Evolutionary conservation across 148 eudicot genomes (phyloP).

Genomic region (Rhododendron williamsianum): DNA sequence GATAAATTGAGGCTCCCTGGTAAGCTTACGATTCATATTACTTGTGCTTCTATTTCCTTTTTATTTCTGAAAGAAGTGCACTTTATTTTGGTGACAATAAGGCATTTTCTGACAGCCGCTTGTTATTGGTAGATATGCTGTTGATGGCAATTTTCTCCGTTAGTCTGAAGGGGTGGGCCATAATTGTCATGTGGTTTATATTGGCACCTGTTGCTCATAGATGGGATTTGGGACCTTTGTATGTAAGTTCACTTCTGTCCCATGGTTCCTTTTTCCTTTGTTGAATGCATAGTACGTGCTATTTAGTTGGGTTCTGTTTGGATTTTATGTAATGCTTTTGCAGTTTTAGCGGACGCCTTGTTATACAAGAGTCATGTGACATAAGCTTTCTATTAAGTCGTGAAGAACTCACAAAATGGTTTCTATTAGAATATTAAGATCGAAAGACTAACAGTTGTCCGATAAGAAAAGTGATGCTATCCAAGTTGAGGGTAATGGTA

Average conservation of each 20-base stretch:
- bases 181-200: slow-evolving; percentile 69
- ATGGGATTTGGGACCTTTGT: slow-evolving; percentile 84
- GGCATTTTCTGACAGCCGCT: slow-evolving; percentile 13
- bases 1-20: slow-evolving; percentile 76
- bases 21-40: slow-evolving; percentile 27
- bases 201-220: slow-evolving; percentile 87
- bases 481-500: not conserved
- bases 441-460: not conserved
- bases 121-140: slow-evolving; percentile 58
- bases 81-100: not conserved
- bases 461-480: not conserved
- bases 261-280: slow-evolving; percentile 1
- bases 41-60: not conserved
- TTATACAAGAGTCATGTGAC: not conserved
- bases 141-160: slow-evolving; percentile 90
- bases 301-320: not conserved
- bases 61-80: not conserved
- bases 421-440: not conserved
- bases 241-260: slow-evolving; percentile 48
- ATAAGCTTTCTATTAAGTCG: not conserved
- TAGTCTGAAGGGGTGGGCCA: slow-evolving; percentile 70
- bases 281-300: not conserved
- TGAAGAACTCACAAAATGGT: not conserved
- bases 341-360: not conserved
- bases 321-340: not conserved